Conservation (phyloP, 345 rosid species). For the Xanthoceras sorbifolium region DNA sequence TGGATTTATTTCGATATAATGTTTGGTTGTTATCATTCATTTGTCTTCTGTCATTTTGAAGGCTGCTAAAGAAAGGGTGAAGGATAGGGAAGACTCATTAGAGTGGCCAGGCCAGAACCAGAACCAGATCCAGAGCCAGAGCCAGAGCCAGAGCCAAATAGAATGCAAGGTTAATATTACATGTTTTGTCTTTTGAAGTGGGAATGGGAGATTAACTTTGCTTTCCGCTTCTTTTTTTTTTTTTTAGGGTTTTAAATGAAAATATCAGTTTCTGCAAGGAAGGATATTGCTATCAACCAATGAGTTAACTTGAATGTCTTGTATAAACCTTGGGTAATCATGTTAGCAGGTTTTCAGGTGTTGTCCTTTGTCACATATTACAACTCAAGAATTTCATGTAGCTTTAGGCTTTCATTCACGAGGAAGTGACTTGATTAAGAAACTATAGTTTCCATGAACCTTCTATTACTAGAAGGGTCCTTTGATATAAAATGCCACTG, state of each 20-base stretch:
- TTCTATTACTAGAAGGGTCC: not conserved
- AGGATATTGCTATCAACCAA: not conserved
- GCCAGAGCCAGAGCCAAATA: constrained; percentile 50
- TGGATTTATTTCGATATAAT: not conserved
- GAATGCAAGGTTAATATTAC: constrained; percentile 81
- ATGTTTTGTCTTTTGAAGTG: not conserved
- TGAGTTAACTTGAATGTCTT: not conserved
- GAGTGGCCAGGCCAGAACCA: constrained; percentile 52
- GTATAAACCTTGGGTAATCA: not conserved
- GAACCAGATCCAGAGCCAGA: constrained; percentile 42
- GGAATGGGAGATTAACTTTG: not conserved
- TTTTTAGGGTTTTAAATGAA: not conserved
- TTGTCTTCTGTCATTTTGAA: constrained; percentile 25
- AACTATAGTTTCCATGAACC: not conserved
- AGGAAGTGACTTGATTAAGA: not conserved
- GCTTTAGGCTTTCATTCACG: not conserved
- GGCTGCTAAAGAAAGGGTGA: constrained; percentile 62
- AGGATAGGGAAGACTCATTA: constrained; percentile 58
- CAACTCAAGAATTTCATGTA: not conserved
- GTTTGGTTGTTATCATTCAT: not conserved
- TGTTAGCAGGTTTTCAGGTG: not conserved
- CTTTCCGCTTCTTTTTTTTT: not conserved
- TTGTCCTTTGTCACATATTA: not conserved
- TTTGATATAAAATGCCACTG: not conserved
- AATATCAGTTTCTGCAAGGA: not conserved